phyloP scores from a whole-genome alignment of 192 early-diverging fungal species.

The Mortierella alpina region DNA sequence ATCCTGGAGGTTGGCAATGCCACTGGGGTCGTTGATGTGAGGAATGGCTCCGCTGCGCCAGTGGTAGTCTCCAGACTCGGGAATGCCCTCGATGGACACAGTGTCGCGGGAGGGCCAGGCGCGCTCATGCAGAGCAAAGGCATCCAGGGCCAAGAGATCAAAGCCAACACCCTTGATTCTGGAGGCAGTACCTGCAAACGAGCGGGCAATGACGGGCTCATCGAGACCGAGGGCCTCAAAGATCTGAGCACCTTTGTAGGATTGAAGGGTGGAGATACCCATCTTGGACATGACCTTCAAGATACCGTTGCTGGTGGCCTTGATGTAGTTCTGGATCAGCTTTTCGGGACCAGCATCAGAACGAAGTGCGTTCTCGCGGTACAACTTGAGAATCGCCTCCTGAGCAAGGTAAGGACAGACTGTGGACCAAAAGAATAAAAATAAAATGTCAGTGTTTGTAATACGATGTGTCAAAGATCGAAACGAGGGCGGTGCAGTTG shows the following conservation, averaged over 20 bases:
- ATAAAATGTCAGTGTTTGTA: background rate
- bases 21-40: conserved; percentile 91
- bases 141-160: conserved; percentile 85
- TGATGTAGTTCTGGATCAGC: conserved; percentile 85
- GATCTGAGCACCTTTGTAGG: conserved; percentile 99
- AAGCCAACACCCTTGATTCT: conserved; percentile 89
- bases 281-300: conserved; percentile 99
- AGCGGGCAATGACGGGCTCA: conserved; percentile 84
- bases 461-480: background rate
- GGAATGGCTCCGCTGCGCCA: conserved; percentile 94
- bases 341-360: conserved; percentile 71
- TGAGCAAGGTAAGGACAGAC: conserved; percentile 93
- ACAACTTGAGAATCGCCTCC: conserved; percentile 90
- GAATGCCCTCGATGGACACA: conserved; percentile 73
- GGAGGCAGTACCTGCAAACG: conserved; percentile 96
- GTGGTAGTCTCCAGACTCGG: conserved; percentile 96
- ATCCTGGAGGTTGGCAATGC: conserved; percentile 93
- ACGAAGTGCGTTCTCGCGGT: conserved; percentile 81
- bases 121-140: conserved; percentile 84
- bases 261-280: conserved; percentile 98
- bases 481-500: conserved; percentile 1
- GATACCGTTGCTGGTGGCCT: conserved; percentile 93
- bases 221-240: conserved; percentile 97
- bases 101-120: conserved; percentile 84
- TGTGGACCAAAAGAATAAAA: conserved; percentile 12